Evolutionary conservation across 768 basidiomycete species (phyloP).

Genomic region (Fomitopsis serialis): DNA sequence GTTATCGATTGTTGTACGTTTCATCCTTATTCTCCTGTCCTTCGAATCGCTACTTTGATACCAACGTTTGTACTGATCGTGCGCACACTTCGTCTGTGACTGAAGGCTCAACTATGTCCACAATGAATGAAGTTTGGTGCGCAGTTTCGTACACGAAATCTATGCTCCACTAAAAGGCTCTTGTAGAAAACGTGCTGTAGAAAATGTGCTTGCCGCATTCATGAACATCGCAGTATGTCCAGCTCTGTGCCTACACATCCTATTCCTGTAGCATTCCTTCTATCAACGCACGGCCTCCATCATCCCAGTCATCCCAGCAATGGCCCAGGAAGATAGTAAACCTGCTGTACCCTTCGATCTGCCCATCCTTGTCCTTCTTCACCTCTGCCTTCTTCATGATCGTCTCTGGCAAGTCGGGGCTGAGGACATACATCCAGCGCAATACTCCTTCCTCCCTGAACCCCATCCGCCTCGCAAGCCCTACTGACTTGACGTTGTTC

Average conservation of each 20-base stretch:
- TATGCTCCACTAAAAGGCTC: too few species aligned
- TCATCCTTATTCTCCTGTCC: too few species aligned
- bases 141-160: too few species aligned
- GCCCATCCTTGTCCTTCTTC: constrained; percentile 24
- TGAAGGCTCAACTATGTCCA: too few species aligned
- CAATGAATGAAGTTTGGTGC: too few species aligned
- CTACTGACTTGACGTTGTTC: constrained; percentile 31
- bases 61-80: too few species aligned
- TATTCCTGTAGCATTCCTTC: constrained; percentile 6
- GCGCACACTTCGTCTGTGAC: too few species aligned
- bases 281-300: constrained; percentile 26
- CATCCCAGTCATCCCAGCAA: constrained; percentile 62
- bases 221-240: too few species aligned
- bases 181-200: too few species aligned
- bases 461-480: constrained; percentile 39
- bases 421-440: constrained; percentile 32
- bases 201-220: too few species aligned
- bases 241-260: not conserved
- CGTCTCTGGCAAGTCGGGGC: constrained; percentile 17
- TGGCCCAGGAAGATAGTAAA: constrained; percentile 44
- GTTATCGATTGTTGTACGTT: too few species aligned
- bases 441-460: constrained; percentile 37
- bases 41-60: too few species aligned
- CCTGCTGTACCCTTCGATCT: not conserved
- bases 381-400: constrained; percentile 21